Base-by-base conservation (phyloP, 345 rosid species). In the Psidium guajava region DNA sequence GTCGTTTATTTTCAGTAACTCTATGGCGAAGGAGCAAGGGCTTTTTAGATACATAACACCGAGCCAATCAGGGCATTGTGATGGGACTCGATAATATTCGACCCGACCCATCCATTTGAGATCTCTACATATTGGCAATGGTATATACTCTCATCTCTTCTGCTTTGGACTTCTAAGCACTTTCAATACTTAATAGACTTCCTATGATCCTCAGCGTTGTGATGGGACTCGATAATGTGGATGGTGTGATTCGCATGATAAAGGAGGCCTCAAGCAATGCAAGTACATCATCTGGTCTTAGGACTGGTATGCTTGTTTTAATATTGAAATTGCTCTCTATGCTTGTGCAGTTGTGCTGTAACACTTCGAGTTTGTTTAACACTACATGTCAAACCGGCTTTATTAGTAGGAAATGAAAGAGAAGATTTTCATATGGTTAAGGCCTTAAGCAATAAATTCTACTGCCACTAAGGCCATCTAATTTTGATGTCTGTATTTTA, bases 161-260 rank as follows among this genome's bases (percentile, higher is more conserved):
- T 59, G 85, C 42, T 54, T 44, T 55, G 52, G 47, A 42, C 51
- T 40, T 83, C 59, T 44, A 59, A 42, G 32, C 75, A 36, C 50
- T 55, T 59, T 25, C 77, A 32, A 64, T 32, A 16, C 44, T 32
- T 20, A 64, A 64, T 32, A 64, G 27, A 61, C 44, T 64, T 32
- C 77, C 24, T 16, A 64, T 64, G 77, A 64, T 32, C 77, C 77
- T 64, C 81, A 97, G 99, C 98, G 92, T 97, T 89, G 91, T 93
- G 86, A 89, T 89, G 81, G 99, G 95, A 73, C 99, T 97, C 83
- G 96, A 95, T 88, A 95, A 95, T 88, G 84, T 95, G 89, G 98
- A 95, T 87, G 89, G 87, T 59, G 94, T 97, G 56, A 94, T 95
- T 87, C 88, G 84, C 16, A 90, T 93, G 57, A 91, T 95, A 85